These are phyloP conservation scores for Ulota crispa DNA, from an alignment of 225 moss, liverwort and hornwort species.

Conservation along the genomic window DNA sequence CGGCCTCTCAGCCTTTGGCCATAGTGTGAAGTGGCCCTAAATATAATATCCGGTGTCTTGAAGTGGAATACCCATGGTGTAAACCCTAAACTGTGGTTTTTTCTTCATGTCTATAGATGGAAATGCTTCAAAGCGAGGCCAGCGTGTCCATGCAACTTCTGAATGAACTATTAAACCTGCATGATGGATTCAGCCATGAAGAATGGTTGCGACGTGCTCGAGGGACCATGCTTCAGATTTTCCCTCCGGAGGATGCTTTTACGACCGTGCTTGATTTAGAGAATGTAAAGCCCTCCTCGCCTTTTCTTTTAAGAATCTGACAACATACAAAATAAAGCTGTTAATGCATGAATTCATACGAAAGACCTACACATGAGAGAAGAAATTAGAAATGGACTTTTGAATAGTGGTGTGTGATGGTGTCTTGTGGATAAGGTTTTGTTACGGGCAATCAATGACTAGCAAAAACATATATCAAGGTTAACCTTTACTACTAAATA, in stretches of 20 bases:
- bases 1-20: too few species aligned
- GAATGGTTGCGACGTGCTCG: constrained; percentile 85
- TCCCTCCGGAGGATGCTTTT: constrained; percentile 84
- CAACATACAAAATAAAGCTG: background rate
- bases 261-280: constrained; percentile 58
- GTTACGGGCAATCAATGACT: too few species aligned
- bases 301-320: background rate
- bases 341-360: too few species aligned
- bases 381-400: too few species aligned
- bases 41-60: too few species aligned
- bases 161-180: constrained; percentile 74
- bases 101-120: constrained; percentile 50
- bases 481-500: too few species aligned
- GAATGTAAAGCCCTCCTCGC: constrained; percentile 53
- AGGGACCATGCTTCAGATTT: constrained; percentile 69
- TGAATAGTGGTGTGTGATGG: too few species aligned
- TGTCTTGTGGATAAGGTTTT: too few species aligned
- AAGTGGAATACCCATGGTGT: background rate
- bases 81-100: too few species aligned
- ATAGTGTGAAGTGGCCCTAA: too few species aligned
- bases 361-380: too few species aligned
- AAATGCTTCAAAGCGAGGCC: constrained; percentile 71
- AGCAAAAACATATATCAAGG: too few species aligned
- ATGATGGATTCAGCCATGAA: constrained; percentile 80
- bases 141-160: constrained; percentile 73